Percentiles rank a stretch among this genome's conserved stretches.
Conservation (phyloP, 345 rosid genomes). For the Populus simonii region DNA sequence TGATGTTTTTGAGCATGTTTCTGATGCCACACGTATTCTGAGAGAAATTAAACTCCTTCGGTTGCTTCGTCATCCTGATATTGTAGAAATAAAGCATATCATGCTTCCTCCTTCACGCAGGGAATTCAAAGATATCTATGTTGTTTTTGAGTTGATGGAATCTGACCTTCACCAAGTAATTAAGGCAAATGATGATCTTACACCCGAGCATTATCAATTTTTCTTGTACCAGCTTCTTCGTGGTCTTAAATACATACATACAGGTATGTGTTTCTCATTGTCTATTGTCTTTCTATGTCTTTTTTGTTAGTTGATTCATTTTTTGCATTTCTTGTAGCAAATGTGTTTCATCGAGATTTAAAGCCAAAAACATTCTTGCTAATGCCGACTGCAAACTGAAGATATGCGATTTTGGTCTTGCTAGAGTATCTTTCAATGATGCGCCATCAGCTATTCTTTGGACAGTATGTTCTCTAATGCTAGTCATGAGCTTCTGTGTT, state of each 20-base stretch:
- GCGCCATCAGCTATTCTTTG: conserved; percentile 97
- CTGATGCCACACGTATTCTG: conserved; percentile 93
- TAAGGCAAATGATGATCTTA: conserved; percentile 91
- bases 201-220: conserved; percentile 95
- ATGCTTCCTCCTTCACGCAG: conserved; percentile 98
- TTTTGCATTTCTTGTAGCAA: conserved; percentile 52
- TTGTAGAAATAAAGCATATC: conserved; percentile 89
- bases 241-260: conserved; percentile 83
- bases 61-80: conserved; percentile 90
- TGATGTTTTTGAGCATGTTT: conserved; percentile 95
- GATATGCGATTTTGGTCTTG: conserved; percentile 99
- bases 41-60: conserved; percentile 94
- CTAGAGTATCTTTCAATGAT: conserved; percentile 92
- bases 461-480: conserved; percentile 66
- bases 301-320: conserved; percentile 8
- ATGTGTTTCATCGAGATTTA: conserved; percentile 94
- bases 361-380: conserved; percentile 97
- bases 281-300: conserved; percentile 8
- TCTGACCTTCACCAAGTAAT: conserved; percentile 98
- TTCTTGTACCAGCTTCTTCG: conserved; percentile 98
- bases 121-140: conserved; percentile 90
- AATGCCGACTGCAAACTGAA: conserved; percentile 98
- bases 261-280: conserved; percentile 50
- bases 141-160: conserved; percentile 96
- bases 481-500: conserved; percentile 1